These are phyloP conservation scores for Aspergillus bridgeri DNA, from an alignment of 495 filamentous ascomycete genomes.

Conservation along the genomic window DNA sequence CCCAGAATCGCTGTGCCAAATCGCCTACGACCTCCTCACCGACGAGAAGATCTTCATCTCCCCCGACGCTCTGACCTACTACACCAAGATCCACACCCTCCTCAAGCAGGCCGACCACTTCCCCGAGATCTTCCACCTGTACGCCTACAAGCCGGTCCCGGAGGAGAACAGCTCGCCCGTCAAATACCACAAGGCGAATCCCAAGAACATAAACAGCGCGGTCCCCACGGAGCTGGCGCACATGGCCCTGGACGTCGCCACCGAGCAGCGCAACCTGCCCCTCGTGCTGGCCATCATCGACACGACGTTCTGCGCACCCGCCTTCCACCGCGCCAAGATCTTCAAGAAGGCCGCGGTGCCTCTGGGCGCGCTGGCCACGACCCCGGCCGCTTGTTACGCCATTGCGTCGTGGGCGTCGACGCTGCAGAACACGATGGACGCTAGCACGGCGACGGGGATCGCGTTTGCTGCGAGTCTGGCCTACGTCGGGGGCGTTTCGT, in stretches of 20 bases:
- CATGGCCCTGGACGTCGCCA: constrained; percentile 69
- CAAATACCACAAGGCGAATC: constrained; percentile 58
- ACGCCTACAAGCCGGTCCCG: constrained; percentile 77
- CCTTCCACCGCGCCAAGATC: constrained; percentile 66
- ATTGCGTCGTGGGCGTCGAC: constrained; percentile 52
- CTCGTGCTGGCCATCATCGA: constrained; percentile 78
- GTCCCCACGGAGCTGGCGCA: constrained; percentile 64
- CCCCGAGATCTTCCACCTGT: constrained; percentile 76
- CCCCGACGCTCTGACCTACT: constrained; percentile 60
- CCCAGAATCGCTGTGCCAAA: constrained; percentile 46
- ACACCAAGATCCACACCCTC: constrained; percentile 67
- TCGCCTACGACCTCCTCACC: constrained; percentile 62
- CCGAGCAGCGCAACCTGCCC: constrained; percentile 68
- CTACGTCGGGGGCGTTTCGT: constrained; percentile 74
- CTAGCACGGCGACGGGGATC: constrained; percentile 65
- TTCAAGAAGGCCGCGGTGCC: constrained; percentile 50
- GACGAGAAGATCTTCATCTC: constrained; percentile 82
- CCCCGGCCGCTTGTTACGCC: constrained; percentile 68
- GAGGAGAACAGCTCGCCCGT: constrained; percentile 54
- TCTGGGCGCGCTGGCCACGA: constrained; percentile 48
- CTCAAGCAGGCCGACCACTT: constrained; percentile 69
- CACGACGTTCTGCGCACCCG: constrained; percentile 66
- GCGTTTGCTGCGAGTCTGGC: constrained; percentile 76
- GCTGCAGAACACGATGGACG: constrained; percentile 71
- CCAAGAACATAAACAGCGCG: constrained; percentile 64